phyloP scores from a whole-genome alignment of 139 green algal genomes.

The Asterochloris sp. region DNA sequence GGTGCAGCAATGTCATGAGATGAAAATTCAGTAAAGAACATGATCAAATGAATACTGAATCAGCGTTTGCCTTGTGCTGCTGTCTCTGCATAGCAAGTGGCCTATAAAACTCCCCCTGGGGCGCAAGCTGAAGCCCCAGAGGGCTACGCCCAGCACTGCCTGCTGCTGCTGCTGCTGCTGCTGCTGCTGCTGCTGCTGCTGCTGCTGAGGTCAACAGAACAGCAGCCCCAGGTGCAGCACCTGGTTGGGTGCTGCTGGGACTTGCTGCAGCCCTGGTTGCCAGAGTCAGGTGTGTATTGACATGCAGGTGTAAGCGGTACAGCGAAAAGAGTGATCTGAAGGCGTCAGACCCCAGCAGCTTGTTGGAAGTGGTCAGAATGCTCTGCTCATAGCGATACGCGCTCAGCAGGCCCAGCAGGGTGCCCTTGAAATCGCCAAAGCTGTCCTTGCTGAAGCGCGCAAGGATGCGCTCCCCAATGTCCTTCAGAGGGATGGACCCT shows the following conservation, averaged over 20 bases:
- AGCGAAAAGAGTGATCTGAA: slow-evolving; percentile 15
- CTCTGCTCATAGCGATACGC: slow-evolving; percentile 40
- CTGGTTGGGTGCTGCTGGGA: not conserved
- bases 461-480: slow-evolving; percentile 39
- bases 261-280: not conserved
- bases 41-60: too few species aligned
- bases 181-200: not conserved
- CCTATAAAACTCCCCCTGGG: too few species aligned
- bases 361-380: slow-evolving; percentile 36
- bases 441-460: slow-evolving; percentile 27
- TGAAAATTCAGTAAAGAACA: too few species aligned
- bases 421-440: slow-evolving; percentile 48
- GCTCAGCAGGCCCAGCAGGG: slow-evolving; percentile 37
- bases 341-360: slow-evolving; percentile 26
- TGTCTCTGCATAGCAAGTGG: too few species aligned
- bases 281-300: not conserved
- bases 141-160: too few species aligned
- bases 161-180: not conserved
- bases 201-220: not conserved
- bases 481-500: slow-evolving; percentile 38
- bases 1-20: too few species aligned
- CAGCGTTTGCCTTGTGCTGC: too few species aligned
- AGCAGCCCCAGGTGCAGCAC: not conserved
- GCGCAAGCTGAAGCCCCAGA: too few species aligned
- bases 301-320: not conserved